Evolutionary conservation across 176 grass and related monocot species (phyloP).

Genomic region (Cenchrus americanus): DNA sequence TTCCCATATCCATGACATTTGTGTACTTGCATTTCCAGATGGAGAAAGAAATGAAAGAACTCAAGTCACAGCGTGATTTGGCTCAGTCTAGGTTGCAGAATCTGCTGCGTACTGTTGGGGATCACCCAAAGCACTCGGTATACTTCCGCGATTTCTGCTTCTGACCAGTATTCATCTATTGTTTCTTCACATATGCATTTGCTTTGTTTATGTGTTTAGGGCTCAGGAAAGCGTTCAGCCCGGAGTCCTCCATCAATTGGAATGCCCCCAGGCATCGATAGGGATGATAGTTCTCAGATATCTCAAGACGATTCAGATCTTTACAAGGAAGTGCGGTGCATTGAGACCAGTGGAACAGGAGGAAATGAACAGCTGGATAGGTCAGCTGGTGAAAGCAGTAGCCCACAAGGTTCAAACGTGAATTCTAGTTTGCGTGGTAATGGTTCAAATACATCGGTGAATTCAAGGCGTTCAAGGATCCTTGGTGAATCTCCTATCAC

Average conservation of each 20-base stretch:
- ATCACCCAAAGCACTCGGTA: constrained; percentile 64
- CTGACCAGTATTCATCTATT: background rate
- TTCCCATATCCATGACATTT: constrained; percentile 25
- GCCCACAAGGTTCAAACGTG: constrained; percentile 18
- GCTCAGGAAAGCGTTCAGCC: constrained; percentile 50
- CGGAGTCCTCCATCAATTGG: constrained; percentile 59
- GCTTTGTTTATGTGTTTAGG: constrained; percentile 53
- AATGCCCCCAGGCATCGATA: constrained; percentile 41
- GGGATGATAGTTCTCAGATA: constrained; percentile 51
- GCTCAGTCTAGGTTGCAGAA: constrained; percentile 76
- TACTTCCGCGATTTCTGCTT: constrained; percentile 10
- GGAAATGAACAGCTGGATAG: constrained; percentile 43
- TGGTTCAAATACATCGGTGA: constrained; percentile 49
- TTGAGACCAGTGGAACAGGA: constrained; percentile 56
- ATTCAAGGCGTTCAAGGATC: constrained; percentile 46
- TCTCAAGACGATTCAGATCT: constrained; percentile 62
- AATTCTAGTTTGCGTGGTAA: constrained; percentile 37
- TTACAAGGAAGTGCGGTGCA: constrained; percentile 91
- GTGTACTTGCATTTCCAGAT: constrained; percentile 57
- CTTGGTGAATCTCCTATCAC: constrained; percentile 62
- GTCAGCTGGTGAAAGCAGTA: constrained; percentile 58
- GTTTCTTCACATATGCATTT: constrained; percentile 26
- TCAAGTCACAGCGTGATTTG: constrained; percentile 76
- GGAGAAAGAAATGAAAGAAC: constrained; percentile 90
- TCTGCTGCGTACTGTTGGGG: constrained; percentile 64